Evolutionary conservation across 108 stramenopile species (phyloP).

Genomic region (Aurantiochytrium sp.): DNA sequence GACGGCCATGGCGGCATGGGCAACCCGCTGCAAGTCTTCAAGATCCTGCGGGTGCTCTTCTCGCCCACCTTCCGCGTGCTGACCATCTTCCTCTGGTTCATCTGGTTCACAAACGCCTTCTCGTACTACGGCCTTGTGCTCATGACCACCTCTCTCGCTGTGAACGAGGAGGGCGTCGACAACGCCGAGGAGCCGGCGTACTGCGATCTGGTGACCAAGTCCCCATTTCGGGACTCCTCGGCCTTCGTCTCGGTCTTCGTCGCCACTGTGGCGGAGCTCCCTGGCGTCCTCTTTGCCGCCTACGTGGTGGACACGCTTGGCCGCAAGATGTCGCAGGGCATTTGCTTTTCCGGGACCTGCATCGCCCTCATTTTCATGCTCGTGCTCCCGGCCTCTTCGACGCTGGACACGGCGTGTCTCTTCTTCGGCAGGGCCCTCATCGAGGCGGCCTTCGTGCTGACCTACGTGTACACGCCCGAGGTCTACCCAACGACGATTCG

Average conservation of each 20-base stretch:
- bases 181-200: not conserved
- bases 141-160: not conserved
- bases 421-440: constrained; percentile 20
- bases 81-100: constrained; percentile 24
- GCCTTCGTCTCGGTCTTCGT: constrained; percentile 12
- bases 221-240: not conserved
- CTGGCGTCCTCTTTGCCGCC: constrained; percentile 20
- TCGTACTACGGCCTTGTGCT: constrained; percentile 35
- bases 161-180: not conserved
- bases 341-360: not conserved
- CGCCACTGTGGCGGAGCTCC: constrained; percentile 15
- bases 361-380: constrained; percentile 7
- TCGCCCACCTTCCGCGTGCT: not conserved
- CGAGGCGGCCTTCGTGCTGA: not conserved
- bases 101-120: constrained; percentile 31
- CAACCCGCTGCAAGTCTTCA: not conserved
- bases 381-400: not conserved
- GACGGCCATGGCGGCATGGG: not conserved
- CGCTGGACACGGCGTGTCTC: not conserved
- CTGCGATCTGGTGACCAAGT: not conserved
- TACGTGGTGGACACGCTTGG: not conserved
- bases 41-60: not conserved
- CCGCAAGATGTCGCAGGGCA: not conserved
- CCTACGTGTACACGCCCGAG: constrained; percentile 32
- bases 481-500: constrained; percentile 32